phyloP scores from a whole-genome alignment of 495 filamentous ascomycete genomes.

The Aspergillus haitiensis region DNA sequence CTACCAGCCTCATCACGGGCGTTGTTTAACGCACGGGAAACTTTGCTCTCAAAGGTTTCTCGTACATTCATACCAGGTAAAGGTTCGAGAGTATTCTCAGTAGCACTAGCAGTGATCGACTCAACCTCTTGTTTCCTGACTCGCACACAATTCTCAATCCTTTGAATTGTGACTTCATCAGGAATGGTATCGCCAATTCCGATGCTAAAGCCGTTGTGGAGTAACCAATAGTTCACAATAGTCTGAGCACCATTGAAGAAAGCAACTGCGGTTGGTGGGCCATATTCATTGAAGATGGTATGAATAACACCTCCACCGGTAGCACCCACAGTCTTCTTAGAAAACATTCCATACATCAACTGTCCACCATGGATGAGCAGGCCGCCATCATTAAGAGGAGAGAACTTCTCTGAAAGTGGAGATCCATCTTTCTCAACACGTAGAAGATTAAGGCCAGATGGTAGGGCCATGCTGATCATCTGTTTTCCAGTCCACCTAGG shows the following conservation, averaged over 20 bases:
- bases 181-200: conserved; percentile 99
- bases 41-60: conserved; percentile 96
- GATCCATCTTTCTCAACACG: conserved; percentile 58
- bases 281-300: conserved; percentile 94
- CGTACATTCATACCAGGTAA: conserved; percentile 96
- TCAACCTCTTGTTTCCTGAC: conserved; percentile 78
- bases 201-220: conserved; percentile 98
- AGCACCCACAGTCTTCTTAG: conserved; percentile 92
- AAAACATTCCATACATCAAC: conserved; percentile 83
- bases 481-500: conserved; percentile 99
- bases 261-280: conserved; percentile 74
- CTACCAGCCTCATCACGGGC: conserved; percentile 95
- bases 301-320: conserved; percentile 86
- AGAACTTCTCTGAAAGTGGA: conserved; percentile 52
- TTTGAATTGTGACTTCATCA: conserved; percentile 74
- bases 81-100: conserved; percentile 80
- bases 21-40: conserved; percentile 87
- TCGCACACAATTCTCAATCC: conserved; percentile 76
- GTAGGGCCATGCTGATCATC: conserved; percentile 90
- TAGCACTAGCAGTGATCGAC: conserved; percentile 69
- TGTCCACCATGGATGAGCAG: conserved; percentile 83
- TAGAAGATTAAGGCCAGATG: conserved; percentile 77
- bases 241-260: conserved; percentile 96
- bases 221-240: conserved; percentile 93
- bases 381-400: conserved; percentile 75